A percentile compares a stretch with the other conserved stretches of the same genome.
phyloP scores from a whole-genome alignment of 371 early-diverging fungal species.

The Mortierella sp. region DNA sequence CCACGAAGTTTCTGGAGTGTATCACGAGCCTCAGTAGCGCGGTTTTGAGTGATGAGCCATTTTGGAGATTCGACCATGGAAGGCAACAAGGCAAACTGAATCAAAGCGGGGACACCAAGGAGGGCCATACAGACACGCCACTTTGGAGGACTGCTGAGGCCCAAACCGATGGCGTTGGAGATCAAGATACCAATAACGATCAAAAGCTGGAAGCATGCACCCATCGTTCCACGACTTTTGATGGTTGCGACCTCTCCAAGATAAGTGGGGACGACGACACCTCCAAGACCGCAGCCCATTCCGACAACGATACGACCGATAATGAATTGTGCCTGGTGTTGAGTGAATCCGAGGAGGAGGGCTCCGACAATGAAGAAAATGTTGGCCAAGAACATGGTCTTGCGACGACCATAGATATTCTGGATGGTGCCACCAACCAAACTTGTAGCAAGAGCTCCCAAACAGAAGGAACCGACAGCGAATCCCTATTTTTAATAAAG shows the following conservation, averaged over 20 bases:
- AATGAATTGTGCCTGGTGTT: conserved; percentile 75
- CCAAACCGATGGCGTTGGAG: conserved; percentile 72
- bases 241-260: conserved; percentile 86
- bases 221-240: conserved; percentile 77
- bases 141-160: conserved; percentile 67
- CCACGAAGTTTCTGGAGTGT: conserved; percentile 73
- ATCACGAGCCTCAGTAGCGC: conserved; percentile 71
- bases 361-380: conserved; percentile 76
- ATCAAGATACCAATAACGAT: conserved; percentile 83
- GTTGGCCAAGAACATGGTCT: conserved; percentile 75
- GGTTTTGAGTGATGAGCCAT: conserved; percentile 73
- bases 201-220: conserved; percentile 81
- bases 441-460: conserved; percentile 69
- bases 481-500: conserved; percentile 58
- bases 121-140: conserved; percentile 77
- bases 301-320: conserved; percentile 89
- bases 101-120: conserved; percentile 72
- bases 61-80: conserved; percentile 84
- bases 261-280: conserved; percentile 85
- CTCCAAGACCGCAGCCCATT: conserved; percentile 84
- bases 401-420: conserved; percentile 76
- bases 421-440: conserved; percentile 74
- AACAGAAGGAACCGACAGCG: conserved; percentile 75
- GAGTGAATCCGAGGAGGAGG: conserved; percentile 69
- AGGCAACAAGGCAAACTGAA: conserved; percentile 77